Evolutionary conservation across 306 rosid species (phyloP), one percentile per base, ranked within the genome.

Genomic region (Prunus armeniaca): DNA sequence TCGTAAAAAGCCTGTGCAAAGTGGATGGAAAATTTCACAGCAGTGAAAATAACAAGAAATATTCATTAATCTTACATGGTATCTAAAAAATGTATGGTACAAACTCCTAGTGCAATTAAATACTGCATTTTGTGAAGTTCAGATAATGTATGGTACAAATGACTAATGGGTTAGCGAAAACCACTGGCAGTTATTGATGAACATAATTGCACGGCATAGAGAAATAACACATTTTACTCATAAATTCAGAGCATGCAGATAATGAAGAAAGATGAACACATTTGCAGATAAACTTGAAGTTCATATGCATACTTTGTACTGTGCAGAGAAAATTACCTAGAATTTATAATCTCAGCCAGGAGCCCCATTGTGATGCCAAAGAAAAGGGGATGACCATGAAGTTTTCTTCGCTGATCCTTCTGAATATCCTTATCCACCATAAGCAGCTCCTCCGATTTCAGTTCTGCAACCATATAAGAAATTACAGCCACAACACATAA

Each of bases 331-430:
- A 75, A 50, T 41, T 92, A 91, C 99, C 99, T 95, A 65, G 99
- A 95, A 81, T 95, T 95, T 83, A 92, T 95, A 73, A 95, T 86
- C 89, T 92, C 99, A 43, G 99, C 91, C 76, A 95, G 92, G 58
- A 95, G 84, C 43, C 99, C 99, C 99, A 95, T 90, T 22, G 93
- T 92, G 82, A 95, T 89, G 54, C 97, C 99, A 76, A 92, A 92
- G 91, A 95, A 95, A 80, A 95, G 97, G 64, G 96, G 96, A 83
- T 95, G 99, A 74, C 82, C 69, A 60, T 79, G 87, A 72, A 88
- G 92, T 75, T 85, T 88, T 78, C 77, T 85, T 78, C 57, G 90
- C 80, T 79, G 61, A 83, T 82, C 85, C 80, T 75, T 84, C 71
- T 64, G 73, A 34, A 46, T 24, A 79, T 76, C 72, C 76, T 70